Percentiles rank a stretch among this genome's conserved stretches.
Evolutionary conservation across 2,329 filamentous ascomycete genomes (phyloP).

Genomic region (Talaromyces sp.): DNA sequence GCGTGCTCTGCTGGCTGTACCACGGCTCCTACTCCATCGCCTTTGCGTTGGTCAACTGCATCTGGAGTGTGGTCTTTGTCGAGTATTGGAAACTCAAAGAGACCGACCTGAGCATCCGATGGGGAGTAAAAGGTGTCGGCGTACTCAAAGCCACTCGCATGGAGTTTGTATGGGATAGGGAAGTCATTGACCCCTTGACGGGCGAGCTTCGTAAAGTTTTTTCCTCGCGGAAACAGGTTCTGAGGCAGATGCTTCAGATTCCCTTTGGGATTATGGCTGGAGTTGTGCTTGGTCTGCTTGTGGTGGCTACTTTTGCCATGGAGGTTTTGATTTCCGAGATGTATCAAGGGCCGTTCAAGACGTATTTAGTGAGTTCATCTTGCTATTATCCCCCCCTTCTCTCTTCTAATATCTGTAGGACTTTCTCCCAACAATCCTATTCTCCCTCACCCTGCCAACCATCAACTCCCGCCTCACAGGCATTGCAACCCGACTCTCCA

Average conservation of each 20-base stretch:
- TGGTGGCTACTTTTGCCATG: conserved; percentile 81
- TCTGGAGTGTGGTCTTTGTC: conserved; percentile 88
- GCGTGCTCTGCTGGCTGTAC: conserved; percentile 73
- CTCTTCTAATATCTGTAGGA: conserved; percentile 44
- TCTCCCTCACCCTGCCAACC: conserved; percentile 76
- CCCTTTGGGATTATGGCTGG: conserved; percentile 77
- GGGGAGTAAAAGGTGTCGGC: conserved; percentile 83
- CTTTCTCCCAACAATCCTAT: conserved; percentile 81
- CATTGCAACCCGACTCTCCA: conserved; percentile 71
- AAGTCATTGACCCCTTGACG: conserved; percentile 73
- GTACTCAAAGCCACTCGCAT: conserved; percentile 71
- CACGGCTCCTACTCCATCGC: conserved; percentile 77
- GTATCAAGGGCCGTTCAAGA: conserved; percentile 83
- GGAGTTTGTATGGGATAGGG: conserved; percentile 75
- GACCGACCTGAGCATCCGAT: conserved; percentile 76
- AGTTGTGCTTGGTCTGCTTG: conserved; percentile 70
- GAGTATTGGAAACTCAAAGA: conserved; percentile 97
- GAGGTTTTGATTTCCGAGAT: conserved; percentile 96
- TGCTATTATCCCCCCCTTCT: neutral
- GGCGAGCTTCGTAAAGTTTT: conserved; percentile 75
- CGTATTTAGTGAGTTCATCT: conserved; percentile 60
- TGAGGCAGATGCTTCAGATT: conserved; percentile 73
- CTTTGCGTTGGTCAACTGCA: conserved; percentile 70
- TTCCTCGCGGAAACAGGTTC: conserved; percentile 67
- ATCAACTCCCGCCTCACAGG: conserved; percentile 70